Evolutionary conservation across 805 yeast genomes (phyloP), one percentile per base, ranked within the genome.

Genomic region (Schwanniomyces pseudopolymorphus): DNA sequence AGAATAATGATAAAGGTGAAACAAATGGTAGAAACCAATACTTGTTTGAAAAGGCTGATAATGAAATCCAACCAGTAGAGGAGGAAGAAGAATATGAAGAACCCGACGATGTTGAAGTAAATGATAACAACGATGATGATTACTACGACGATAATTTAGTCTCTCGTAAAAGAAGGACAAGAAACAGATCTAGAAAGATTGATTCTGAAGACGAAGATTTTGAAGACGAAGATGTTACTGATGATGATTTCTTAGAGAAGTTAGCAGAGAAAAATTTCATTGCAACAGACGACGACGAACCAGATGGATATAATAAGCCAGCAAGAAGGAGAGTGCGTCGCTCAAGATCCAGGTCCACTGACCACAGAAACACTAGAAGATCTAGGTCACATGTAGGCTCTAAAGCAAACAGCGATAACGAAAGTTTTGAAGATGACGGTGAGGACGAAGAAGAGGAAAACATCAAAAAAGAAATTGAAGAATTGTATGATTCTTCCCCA

Each of bases 391-490:
- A 49, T 20, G 48, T 43, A 16, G 20, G 22, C n/a, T 22, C 47
- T 14, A 3, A 20, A 3, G 3, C 40, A 8, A 27, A 36, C 17
- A 44, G 45, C 6, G 54, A 25, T 3, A 36, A 21, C 39, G 39
- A 21, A 36, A 20, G 25, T 9, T 31, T 31, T 17, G 42, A 39
- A 39, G 35, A 25, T 8, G 46, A 42, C n/a, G n/a, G n/a, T 3
- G 39, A 24, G 13, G 37, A 57, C 5, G 66, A 59, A 9, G 69
- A 54, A 8, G 72, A 58, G 11, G 73, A 67, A 14, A 69, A 67
- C 44, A 66, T 87, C 27, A 79, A 79, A 42, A 81, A 84, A 52
- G 96, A 87, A 60, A 69, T 87, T 13, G 79, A 78, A 44, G 89
- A 84, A 22, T 61, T 86, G 39, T 78, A 81, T 56, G 84, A 82